Conservation (phyloP, 148 eudicot species). For the Cornus suecica region DNA sequence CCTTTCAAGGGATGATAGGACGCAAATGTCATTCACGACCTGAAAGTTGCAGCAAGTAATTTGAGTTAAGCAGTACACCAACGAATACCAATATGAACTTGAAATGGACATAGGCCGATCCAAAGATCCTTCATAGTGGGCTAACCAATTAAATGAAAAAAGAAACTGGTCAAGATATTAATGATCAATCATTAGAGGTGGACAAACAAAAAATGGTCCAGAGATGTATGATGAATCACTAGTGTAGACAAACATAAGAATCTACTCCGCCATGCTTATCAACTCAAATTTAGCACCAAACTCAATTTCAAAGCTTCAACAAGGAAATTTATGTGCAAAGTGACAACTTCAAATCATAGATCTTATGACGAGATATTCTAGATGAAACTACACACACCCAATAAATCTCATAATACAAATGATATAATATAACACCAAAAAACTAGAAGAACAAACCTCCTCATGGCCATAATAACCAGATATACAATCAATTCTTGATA, state of each 20-base stretch:
- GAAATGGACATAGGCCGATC: neutral
- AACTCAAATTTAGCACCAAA: no score
- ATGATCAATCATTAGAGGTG: neutral
- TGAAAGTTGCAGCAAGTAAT: conserved; percentile 27
- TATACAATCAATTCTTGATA: conserved; percentile 64
- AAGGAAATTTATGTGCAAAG: no score
- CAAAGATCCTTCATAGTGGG: neutral
- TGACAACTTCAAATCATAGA: no score
- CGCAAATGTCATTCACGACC: conserved; percentile 90
- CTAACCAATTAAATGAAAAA: neutral
- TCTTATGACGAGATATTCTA: no score
- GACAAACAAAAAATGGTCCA: no score
- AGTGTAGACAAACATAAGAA: no score
- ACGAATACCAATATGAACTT: neutral
- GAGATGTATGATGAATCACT: no score
- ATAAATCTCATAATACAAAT: neutral
- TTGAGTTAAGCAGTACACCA: neutral
- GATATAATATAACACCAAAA: conserved; percentile 3
- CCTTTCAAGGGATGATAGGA: conserved; percentile 58
- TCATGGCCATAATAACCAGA: conserved; percentile 94
- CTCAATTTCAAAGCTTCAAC: no score
- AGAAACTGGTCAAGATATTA: neutral
- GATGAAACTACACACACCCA: no score
- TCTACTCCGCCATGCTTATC: no score
- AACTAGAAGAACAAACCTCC: conserved; percentile 57